Conservation (phyloP, 2,329 filamentous ascomycete species). For the Nakataea oryzae region DNA sequence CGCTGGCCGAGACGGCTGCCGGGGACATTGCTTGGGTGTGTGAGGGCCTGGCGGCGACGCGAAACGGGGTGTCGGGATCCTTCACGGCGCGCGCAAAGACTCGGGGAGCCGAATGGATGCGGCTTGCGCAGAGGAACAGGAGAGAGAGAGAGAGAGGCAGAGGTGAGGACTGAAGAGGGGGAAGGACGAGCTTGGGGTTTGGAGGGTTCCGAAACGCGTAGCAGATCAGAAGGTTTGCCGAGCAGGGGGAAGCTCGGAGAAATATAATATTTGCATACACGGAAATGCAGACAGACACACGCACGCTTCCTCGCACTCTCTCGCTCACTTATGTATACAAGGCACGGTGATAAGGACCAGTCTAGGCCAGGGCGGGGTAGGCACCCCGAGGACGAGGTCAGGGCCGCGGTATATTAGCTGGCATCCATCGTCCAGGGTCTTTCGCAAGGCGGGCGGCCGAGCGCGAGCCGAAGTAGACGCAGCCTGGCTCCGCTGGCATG, state of each 20-base stretch:
- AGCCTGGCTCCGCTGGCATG: too few relatives aligned
- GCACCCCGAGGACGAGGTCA: background rate
- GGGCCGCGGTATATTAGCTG: background rate
- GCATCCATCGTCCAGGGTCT: background rate
- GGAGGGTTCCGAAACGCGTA: background rate
- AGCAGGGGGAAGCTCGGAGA: background rate
- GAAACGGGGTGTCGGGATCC: background rate
- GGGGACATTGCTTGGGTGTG: background rate
- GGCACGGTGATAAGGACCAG: background rate
- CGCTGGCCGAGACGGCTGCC: background rate
- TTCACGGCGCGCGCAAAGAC: background rate
- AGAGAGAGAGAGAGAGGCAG: background rate
- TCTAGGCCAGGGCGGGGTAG: background rate
- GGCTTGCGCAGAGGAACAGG: background rate
- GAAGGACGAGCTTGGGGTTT: background rate
- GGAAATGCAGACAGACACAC: background rate
- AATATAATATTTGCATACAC: background rate
- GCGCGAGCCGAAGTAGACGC: background rate
- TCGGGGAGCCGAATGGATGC: background rate
- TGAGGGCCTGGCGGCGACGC: background rate
- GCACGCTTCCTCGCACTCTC: too few relatives aligned
- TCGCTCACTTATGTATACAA: background rate
- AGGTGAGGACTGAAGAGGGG: background rate
- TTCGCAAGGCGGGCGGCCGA: background rate
- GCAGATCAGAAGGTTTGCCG: background rate